Evolutionary conservation across 148 eudicot genomes (phyloP), one percentile per base, ranked within the genome.

Genomic region (Tetragonia tetragonoides): DNA sequence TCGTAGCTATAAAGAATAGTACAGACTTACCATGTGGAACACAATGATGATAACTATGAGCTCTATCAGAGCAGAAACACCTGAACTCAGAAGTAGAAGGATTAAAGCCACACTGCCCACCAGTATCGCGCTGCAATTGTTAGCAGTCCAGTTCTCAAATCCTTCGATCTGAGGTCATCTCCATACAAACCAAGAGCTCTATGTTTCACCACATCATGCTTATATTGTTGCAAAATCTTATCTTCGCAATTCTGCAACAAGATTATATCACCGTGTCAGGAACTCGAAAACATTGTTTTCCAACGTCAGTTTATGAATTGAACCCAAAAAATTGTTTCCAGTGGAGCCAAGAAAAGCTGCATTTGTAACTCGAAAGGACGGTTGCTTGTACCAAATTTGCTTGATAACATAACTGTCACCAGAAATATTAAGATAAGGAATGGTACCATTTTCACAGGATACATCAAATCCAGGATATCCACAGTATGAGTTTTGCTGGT

Each of bases 81-180:
- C 5, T 15, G 64, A 88, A 90, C 2, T 41, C 66, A 53, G 0
- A 59, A 20, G 2, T 10, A 10, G 1, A 10, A 10, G 7, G 60
- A 69, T 85, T 71, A 65, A 68, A 79, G 10, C 93, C 91, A 75
- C 93, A 90, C 67, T 73, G 77, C 23, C 93, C 93, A 1, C 88
- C 87, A 62, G 84, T 80, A 0, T 1, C 17, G 0, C 68, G 39
- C 60, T 73, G 73, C 92, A 89, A 53, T 86, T 63, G 49, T 41
- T 77, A 10, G 84, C 88, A 0, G 3, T 42, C 92, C 91, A 91
- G 2, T 34, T 23, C n/a, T 20, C 59, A 70, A 46, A 47, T n/a
- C n/a, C 38, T 47, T 67, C 37, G 10, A 7, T 44, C 3, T 23
- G 41, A 39, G 60, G 28, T 70, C 74, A 46, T 70, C 28, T 23